phyloP scores from a whole-genome alignment of 805 yeast genomes.

The Pichia gijzeniarum region DNA sequence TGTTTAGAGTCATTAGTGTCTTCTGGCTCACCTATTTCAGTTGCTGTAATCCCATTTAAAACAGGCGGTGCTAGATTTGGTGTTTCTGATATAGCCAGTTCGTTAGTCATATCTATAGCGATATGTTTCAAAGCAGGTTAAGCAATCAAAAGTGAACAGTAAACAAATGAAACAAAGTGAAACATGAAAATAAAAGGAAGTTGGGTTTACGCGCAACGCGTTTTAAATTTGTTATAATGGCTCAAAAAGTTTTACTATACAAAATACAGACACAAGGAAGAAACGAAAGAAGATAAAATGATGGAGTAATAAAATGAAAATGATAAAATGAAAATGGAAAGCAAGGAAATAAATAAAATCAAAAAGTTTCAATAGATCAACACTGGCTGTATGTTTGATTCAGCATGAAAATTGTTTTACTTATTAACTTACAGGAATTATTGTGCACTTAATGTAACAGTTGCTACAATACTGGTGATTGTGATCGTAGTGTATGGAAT shows the following conservation, averaged over 20 bases:
- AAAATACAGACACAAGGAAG: too few species aligned
- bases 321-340: not conserved
- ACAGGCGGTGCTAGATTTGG: conserved; percentile 3
- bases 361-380: too few species aligned
- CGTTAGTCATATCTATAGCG: not conserved
- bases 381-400: too few species aligned
- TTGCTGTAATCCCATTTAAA: not conserved
- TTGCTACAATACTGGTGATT: conserved; percentile 29
- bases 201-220: too few species aligned
- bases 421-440: not conserved
- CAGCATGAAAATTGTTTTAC: too few species aligned
- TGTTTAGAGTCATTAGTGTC: too few species aligned
- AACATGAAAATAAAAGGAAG: not conserved
- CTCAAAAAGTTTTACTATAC: too few species aligned
- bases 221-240: too few species aligned
- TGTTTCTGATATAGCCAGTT: not conserved
- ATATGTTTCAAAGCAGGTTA: not conserved
- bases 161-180: not conserved
- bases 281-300: not conserved
- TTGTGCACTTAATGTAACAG: conserved; percentile 24
- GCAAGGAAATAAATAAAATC: too few species aligned
- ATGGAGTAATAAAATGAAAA: not conserved
- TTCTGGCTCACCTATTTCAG: not conserved
- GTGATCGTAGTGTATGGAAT: conserved; percentile 30
- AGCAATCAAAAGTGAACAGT: not conserved